phyloP scores from a whole-genome alignment of 2,329 filamentous ascomycete genomes.

The Sporothrix euskadiensis region DNA sequence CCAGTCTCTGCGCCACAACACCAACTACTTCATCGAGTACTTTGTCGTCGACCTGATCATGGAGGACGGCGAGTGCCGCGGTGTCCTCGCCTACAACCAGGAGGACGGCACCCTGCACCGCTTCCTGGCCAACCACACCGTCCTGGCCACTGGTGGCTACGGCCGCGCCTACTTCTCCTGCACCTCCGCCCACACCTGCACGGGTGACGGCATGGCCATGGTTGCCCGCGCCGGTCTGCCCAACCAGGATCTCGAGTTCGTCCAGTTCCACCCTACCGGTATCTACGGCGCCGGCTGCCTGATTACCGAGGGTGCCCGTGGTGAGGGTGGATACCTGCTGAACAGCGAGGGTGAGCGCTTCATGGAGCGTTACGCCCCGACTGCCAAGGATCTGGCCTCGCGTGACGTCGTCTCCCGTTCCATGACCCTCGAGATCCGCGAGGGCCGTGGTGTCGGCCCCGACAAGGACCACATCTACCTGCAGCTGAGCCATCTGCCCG shows the following conservation, averaged over 20 bases:
- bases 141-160: slow-evolving; percentile 95
- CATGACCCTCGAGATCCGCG: slow-evolving; percentile 98
- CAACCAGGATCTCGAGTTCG: slow-evolving; percentile 99
- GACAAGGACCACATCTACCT: slow-evolving; percentile 99
- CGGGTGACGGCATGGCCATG: slow-evolving; percentile 99
- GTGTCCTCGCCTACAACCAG: slow-evolving; percentile 97
- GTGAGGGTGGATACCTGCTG: slow-evolving; percentile 95
- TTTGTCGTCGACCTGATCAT: slow-evolving; percentile 96
- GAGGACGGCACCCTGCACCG: slow-evolving; percentile 97
- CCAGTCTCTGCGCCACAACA: slow-evolving; percentile 95
- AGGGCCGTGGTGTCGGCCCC: slow-evolving; percentile 92
- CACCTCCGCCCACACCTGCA: slow-evolving; percentile 97
- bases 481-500: slow-evolving; percentile 90
- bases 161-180: slow-evolving; percentile 98
- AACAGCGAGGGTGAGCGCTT: slow-evolving; percentile 99
- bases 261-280: slow-evolving; percentile 98
- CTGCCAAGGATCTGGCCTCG: slow-evolving; percentile 94
- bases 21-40: slow-evolving; percentile 99
- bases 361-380: slow-evolving; percentile 98
- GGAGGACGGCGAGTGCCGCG: slow-evolving; percentile 95
- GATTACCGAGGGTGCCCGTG: slow-evolving; percentile 96
- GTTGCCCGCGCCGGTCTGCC: slow-evolving; percentile 95
- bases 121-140: slow-evolving; percentile 95
- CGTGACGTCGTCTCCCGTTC: slow-evolving; percentile 96
- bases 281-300: slow-evolving; percentile 98